Evolutionary conservation across 202 grass and related monocot species (phyloP).

Genomic region (Dendrocalamus latiflorus): DNA sequence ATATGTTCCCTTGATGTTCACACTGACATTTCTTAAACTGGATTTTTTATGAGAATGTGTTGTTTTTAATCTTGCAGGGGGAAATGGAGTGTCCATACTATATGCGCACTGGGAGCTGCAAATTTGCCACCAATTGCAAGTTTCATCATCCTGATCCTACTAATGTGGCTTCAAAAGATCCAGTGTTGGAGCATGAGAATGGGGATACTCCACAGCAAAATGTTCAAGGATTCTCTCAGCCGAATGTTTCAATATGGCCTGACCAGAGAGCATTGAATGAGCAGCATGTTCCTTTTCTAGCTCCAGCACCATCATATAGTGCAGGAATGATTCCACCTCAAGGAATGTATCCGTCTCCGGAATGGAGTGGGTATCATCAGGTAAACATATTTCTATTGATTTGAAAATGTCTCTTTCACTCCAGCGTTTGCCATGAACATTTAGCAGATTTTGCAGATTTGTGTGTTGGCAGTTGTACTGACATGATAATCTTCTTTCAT

Average conservation of each 20-base stretch:
- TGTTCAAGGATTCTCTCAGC: constrained; percentile 35
- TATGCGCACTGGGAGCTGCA: constrained; percentile 94
- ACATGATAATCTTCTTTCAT: neutral
- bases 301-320: constrained; percentile 53
- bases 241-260: constrained; percentile 36
- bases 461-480: neutral
- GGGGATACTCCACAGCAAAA: constrained; percentile 41
- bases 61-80: constrained; percentile 49
- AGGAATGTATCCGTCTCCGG: constrained; percentile 53
- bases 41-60: neutral
- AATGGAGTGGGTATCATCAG: constrained; percentile 77
- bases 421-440: neutral
- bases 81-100: constrained; percentile 85
- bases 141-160: constrained; percentile 93
- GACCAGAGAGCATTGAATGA: constrained; percentile 55
- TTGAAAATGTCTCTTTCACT: constrained; percentile 6
- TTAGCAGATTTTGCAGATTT: constrained; percentile 3
- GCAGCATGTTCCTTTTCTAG: constrained; percentile 48
- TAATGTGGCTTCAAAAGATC: constrained; percentile 37
- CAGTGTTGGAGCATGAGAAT: constrained; percentile 44
- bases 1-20: neutral
- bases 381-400: constrained; percentile 29
- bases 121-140: constrained; percentile 75
- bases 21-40: neutral
- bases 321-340: constrained; percentile 63